phyloP scores from a whole-genome alignment of 495 filamentous ascomycete species.

The Filosporella fistucella region DNA sequence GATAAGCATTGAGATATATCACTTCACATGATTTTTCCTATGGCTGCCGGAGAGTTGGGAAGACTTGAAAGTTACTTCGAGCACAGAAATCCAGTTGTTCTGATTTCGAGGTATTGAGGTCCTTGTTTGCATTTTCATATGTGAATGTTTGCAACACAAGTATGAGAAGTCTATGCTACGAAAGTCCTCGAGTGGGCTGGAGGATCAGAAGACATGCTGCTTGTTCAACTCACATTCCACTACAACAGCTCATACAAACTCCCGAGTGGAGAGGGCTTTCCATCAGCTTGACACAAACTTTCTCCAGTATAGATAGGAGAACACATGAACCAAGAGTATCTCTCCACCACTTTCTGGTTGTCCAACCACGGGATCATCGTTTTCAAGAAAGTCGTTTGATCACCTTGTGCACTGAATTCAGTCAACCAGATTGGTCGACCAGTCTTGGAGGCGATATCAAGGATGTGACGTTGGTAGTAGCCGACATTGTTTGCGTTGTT shows the following conservation, averaged over 20 bases:
- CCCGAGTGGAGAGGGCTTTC: background rate
- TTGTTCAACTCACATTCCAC: too few species aligned
- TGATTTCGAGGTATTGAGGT: too few species aligned
- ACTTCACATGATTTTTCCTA: too few species aligned
- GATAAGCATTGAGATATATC: too few species aligned
- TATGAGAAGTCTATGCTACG: too few species aligned
- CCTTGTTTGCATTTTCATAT: too few species aligned
- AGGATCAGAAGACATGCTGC: too few species aligned
- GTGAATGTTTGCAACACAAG: too few species aligned
- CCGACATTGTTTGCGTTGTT: slow-evolving; percentile 28
- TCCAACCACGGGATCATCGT: slow-evolving; percentile 63
- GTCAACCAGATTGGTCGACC: slow-evolving; percentile 67
- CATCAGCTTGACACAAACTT: background rate
- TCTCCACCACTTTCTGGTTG: slow-evolving; percentile 50
- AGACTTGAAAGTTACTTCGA: too few species aligned
- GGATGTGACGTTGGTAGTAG: slow-evolving; percentile 54
- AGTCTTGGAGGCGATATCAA: slow-evolving; percentile 42
- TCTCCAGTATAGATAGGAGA: background rate
- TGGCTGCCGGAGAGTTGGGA: too few species aligned
- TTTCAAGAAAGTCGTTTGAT: slow-evolving; percentile 48
- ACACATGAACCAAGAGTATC: slow-evolving; percentile 57
- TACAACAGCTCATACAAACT: background rate
- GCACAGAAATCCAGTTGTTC: too few species aligned
- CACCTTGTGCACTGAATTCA: slow-evolving; percentile 43
- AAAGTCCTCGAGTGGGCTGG: too few species aligned